Conservation (phyloP, 495 filamentous ascomycete genomes). For the Thermothielavioides terrestris region DNA sequence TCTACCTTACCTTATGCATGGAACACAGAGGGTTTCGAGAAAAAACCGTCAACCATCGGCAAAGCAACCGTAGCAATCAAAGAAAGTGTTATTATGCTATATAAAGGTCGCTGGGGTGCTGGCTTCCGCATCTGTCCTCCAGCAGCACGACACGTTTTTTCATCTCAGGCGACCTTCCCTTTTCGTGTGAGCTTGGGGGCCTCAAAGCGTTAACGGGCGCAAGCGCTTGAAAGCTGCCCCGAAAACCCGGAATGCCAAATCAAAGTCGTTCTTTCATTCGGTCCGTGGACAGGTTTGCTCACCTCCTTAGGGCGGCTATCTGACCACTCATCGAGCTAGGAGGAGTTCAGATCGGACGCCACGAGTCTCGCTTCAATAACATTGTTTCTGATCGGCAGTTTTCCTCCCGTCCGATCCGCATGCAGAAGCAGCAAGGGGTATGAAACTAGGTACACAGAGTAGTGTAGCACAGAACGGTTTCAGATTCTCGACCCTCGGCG, state of each 20-base stretch:
- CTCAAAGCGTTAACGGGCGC: not conserved
- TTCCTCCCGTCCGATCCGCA: not conserved
- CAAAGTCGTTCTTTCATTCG: too few relatives aligned
- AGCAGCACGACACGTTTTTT: not conserved
- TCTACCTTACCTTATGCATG: not conserved
- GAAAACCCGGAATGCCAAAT: too few relatives aligned
- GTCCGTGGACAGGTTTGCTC: not conserved
- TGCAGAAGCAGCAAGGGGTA: too few relatives aligned
- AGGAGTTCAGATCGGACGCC: not conserved
- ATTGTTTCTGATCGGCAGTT: not conserved
- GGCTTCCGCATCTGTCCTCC: not conserved
- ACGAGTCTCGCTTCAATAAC: not conserved
- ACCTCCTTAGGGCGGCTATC: not conserved
- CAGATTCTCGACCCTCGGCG: too few relatives aligned
- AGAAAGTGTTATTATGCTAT: not conserved
- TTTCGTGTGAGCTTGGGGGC: not conserved
- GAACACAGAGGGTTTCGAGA: not conserved
- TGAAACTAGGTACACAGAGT: too few relatives aligned
- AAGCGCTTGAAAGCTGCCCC: too few relatives aligned
- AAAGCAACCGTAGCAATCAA: slow-evolving; percentile 3
- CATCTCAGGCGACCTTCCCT: not conserved
- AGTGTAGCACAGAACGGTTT: not conserved
- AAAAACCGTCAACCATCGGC: not conserved
- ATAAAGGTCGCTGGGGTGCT: not conserved
- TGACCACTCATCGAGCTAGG: not conserved